Conservation (phyloP, 2,329 filamentous ascomycete genomes). For the Fusarium globosum region DNA sequence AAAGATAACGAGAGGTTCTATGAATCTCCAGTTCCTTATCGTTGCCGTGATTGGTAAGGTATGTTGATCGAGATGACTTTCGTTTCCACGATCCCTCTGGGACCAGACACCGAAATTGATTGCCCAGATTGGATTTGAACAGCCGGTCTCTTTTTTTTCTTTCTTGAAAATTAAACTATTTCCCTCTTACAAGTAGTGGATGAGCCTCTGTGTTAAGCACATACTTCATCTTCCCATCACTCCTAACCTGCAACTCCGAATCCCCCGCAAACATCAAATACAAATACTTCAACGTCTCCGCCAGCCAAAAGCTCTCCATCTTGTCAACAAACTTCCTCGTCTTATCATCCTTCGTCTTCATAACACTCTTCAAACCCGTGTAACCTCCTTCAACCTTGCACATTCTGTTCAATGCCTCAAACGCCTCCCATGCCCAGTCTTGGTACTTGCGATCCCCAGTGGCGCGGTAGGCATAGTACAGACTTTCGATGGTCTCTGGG, state of each 20-base stretch:
- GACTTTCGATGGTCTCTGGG: slow-evolving; percentile 30
- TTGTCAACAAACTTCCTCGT: slow-evolving; percentile 19
- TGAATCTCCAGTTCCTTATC: fast-evolving
- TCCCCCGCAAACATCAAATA: slow-evolving; percentile 37
- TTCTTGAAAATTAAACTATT: fast-evolving
- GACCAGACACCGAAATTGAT: too few relatives aligned
- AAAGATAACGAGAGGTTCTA: background rate
- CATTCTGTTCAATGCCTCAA: slow-evolving; percentile 10
- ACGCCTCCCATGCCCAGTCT: slow-evolving; percentile 34
- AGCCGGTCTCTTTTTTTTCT: too few relatives aligned
- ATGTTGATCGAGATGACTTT: background rate
- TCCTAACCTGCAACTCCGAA: slow-evolving; percentile 24
- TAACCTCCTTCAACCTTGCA: slow-evolving; percentile 19
- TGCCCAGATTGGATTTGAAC: too few relatives aligned
- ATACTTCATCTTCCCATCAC: slow-evolving; percentile 33
- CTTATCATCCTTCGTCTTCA: slow-evolving; percentile 4
- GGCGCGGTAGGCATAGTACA: slow-evolving; percentile 36
- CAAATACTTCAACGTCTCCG: slow-evolving; percentile 37
- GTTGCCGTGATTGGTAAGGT: fast-evolving
- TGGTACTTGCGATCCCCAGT: slow-evolving; percentile 30
- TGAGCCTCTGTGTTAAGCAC: slow-evolving; percentile 37
- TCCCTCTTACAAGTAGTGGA: background rate
- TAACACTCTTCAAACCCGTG: slow-evolving; percentile 11
- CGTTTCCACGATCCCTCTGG: too few relatives aligned
- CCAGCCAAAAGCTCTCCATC: slow-evolving; percentile 41